Percentiles rank a stretch among this genome's conserved stretches.
These are phyloP conservation scores for Globisporangium megalacanthum DNA, from an alignment of 352 stramenopile genomes.

Conservation along the genomic window DNA sequence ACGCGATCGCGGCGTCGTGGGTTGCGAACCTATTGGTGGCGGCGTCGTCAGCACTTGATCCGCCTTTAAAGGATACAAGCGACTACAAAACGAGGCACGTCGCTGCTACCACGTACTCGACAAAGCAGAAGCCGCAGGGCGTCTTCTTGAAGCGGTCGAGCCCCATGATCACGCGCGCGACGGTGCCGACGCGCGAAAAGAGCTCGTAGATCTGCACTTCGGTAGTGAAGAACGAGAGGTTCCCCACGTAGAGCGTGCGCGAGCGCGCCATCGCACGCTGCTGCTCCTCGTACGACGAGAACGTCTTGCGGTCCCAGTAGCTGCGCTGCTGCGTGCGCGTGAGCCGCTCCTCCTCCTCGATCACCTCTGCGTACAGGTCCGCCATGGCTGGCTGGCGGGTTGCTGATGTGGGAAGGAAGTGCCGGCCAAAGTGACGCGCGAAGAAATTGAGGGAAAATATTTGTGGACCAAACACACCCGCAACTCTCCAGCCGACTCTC, in stretches of 20 bases:
- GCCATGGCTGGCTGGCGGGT: conserved; percentile 27
- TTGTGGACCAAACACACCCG: neutral
- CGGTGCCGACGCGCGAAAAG: conserved; percentile 91
- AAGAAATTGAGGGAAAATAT: neutral
- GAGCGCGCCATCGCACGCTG: conserved; percentile 89
- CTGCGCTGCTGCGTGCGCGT: conserved; percentile 68
- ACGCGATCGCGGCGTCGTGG: conserved; percentile 67
- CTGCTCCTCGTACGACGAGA: conserved; percentile 89
- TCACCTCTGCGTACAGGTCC: conserved; percentile 35
- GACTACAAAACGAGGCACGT: neutral
- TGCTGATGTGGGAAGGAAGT: neutral
- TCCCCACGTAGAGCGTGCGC: conserved; percentile 95
- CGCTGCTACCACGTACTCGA: conserved; percentile 73
- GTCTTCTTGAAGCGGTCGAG: conserved; percentile 95
- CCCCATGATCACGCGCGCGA: conserved; percentile 94
- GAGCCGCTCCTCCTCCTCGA: conserved; percentile 58
- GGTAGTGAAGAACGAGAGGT: conserved; percentile 96
- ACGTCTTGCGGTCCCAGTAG: conserved; percentile 96
- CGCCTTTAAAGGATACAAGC: neutral
- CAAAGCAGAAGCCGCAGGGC: conserved; percentile 97
- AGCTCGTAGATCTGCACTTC: conserved; percentile 93
- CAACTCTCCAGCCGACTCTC: too few species aligned
- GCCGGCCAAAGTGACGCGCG: neutral
- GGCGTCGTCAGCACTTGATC: neutral
- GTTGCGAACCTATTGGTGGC: conserved; percentile 40